Evolutionary conservation across 2,329 filamentous ascomycete genomes (phyloP).

Genomic region (Sodiomyces alkalinus): DNA sequence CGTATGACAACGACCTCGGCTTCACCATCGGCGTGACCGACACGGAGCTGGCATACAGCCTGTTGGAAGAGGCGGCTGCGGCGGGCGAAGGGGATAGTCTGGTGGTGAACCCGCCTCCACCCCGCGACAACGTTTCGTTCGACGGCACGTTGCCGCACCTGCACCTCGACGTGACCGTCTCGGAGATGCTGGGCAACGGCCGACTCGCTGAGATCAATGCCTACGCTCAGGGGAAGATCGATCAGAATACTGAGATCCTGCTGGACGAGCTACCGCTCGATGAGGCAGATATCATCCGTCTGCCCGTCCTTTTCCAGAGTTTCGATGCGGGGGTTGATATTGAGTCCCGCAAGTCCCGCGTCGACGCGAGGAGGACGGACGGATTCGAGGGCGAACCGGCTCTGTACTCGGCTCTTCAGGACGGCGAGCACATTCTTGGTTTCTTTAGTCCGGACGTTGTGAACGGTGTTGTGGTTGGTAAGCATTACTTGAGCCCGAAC

Average conservation of each 20-base stretch:
- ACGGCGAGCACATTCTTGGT: slow-evolving; percentile 2
- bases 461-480: slow-evolving; percentile 10
- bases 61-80: slow-evolving; percentile 9
- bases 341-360: too few relatives aligned
- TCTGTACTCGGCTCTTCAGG: not conserved
- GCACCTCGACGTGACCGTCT: slow-evolving; percentile 4
- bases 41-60: slow-evolving; percentile 8
- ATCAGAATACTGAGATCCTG: slow-evolving; percentile 5
- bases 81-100: slow-evolving; percentile 10
- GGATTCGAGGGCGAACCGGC: not conserved
- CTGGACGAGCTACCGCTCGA: slow-evolving; percentile 6
- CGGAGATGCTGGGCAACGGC: slow-evolving; percentile 2
- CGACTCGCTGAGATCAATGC: slow-evolving; percentile 1
- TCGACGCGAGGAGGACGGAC: too few relatives aligned
- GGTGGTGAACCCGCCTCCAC: not conserved
- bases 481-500: slow-evolving; percentile 10
- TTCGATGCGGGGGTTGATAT: too few relatives aligned
- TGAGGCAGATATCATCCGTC: slow-evolving; percentile 9
- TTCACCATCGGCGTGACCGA: slow-evolving; percentile 10
- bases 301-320: slow-evolving; percentile 9
- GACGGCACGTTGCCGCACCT: too few relatives aligned
- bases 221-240: not conserved
- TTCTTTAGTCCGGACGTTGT: slow-evolving; percentile 9
- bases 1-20: slow-evolving; percentile 6
- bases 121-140: too few relatives aligned